A percentile compares a stretch with the other conserved stretches of the same genome.
Conservation (phyloP, 192 early-diverging fungal species). For the Entophlyctis helioformis region DNA sequence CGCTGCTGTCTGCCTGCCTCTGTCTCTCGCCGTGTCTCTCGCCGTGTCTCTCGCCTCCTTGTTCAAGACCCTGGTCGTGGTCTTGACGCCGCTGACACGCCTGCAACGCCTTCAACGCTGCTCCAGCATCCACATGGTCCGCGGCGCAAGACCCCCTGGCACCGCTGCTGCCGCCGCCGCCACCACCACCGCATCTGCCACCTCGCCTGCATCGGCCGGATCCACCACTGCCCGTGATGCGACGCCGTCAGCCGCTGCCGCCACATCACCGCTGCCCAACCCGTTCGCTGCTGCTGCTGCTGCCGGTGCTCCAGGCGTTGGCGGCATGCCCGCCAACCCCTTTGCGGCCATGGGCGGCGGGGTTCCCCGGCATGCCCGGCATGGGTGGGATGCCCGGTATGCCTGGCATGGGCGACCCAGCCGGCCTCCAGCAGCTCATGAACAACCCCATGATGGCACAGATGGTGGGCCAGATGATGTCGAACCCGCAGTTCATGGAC, state of each 20-base stretch:
- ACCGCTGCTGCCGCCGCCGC: slow-evolving; percentile 3
- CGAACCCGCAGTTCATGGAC: slow-evolving; percentile 80
- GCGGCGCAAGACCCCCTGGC: slow-evolving; percentile 34
- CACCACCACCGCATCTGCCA: slow-evolving; percentile 5
- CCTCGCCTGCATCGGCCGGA: slow-evolving; percentile 14
- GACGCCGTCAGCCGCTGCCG: slow-evolving; percentile 10
- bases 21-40: no score
- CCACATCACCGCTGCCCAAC: slow-evolving; percentile 15
- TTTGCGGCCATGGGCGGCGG: slow-evolving; percentile 13
- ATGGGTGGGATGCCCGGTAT: slow-evolving; percentile 44
- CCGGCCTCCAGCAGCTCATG: slow-evolving; percentile 50
- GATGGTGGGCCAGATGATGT: slow-evolving; percentile 66
- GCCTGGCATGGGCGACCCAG: slow-evolving; percentile 20
- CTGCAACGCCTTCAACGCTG: neutral
- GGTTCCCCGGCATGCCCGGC: slow-evolving; percentile 28
- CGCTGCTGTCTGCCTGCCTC: neutral
- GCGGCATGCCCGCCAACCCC: slow-evolving; percentile 24
- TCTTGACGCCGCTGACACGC: no score
- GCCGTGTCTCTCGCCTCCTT: no score
- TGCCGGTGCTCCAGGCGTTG: slow-evolving; percentile 3
- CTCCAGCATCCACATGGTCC: slow-evolving; percentile 75
- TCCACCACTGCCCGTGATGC: slow-evolving; percentile 20
- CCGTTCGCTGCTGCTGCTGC: slow-evolving; percentile 19
- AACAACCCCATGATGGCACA: slow-evolving; percentile 75
- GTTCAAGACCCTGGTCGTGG: no score